Percentiles rank a stretch among this genome's conserved stretches.
Evolutionary conservation across 306 rosid genomes (phyloP).

Genomic region (Rosa persica): DNA sequence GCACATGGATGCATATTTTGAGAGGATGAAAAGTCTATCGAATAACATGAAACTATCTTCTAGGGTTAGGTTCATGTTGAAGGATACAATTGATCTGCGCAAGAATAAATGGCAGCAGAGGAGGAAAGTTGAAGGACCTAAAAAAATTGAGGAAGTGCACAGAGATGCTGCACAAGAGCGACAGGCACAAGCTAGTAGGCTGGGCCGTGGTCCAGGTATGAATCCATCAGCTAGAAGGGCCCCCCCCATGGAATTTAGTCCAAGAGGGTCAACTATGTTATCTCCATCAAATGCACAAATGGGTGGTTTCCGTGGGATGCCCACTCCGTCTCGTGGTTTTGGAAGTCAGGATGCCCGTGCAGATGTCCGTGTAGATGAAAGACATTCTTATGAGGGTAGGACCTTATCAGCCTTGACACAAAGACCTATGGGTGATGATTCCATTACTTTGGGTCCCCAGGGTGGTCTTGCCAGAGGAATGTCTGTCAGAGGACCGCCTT

Average conservation of each 20-base stretch:
- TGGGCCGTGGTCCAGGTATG: slow-evolving; percentile 63
- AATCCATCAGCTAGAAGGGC: slow-evolving; percentile 67
- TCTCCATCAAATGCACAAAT: slow-evolving; percentile 61
- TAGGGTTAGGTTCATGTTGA: slow-evolving; percentile 95
- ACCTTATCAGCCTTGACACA: slow-evolving; percentile 62
- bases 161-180: slow-evolving; percentile 98
- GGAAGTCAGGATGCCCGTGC: slow-evolving; percentile 70
- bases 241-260: slow-evolving; percentile 56
- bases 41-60: slow-evolving; percentile 83
- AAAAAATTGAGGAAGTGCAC: slow-evolving; percentile 96
- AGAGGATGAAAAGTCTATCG: slow-evolving; percentile 59
- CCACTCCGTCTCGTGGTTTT: slow-evolving; percentile 63
- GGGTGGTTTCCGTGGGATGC: slow-evolving; percentile 63
- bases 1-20: slow-evolving; percentile 84
- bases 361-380: slow-evolving; percentile 73
- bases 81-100: slow-evolving; percentile 82
- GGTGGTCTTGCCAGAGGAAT: slow-evolving; percentile 97
- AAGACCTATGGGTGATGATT: slow-evolving; percentile 59
- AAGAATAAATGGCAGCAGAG: slow-evolving; percentile 92
- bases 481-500: slow-evolving; percentile 76
- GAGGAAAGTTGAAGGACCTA: slow-evolving; percentile 96
- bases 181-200: slow-evolving; percentile 79
- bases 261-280: slow-evolving; percentile 60
- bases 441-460: slow-evolving; percentile 85
- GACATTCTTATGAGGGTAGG: slow-evolving; percentile 67